A percentile compares a stretch with the other conserved stretches of the same genome.
phyloP scores from a whole-genome alignment of 768 basidiomycete genomes.

The Kwoniella shandongensis region DNA sequence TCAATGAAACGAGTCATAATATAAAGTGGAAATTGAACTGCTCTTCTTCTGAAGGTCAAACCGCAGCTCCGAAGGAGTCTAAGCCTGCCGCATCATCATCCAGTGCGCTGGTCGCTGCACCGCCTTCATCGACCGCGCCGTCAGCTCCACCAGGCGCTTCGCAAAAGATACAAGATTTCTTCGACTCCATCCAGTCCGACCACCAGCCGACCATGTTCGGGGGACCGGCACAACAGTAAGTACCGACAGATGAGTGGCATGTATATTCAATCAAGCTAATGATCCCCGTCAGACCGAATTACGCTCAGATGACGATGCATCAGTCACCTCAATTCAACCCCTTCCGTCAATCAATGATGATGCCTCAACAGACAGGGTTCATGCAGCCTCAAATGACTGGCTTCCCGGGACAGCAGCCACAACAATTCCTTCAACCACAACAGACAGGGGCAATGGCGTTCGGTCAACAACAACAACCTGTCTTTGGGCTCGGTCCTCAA shows the following conservation, averaged over 20 bases:
- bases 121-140: conserved; percentile 30
- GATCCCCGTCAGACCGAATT: conserved; percentile 8
- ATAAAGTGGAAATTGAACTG: no score
- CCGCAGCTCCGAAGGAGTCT: conserved; percentile 8
- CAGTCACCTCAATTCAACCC: conserved; percentile 68
- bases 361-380: conserved; percentile 50
- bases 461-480: conserved; percentile 55
- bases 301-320: conserved; percentile 51
- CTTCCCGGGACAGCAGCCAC: conserved; percentile 54
- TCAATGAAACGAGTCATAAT: no score
- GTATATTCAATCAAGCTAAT: background rate
- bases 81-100: conserved; percentile 34
- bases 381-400: conserved; percentile 52
- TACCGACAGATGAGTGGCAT: conserved; percentile 29
- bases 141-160: conserved; percentile 46
- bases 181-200: conserved; percentile 78
- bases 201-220: conserved; percentile 57
- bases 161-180: conserved; percentile 74
- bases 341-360: conserved; percentile 65
- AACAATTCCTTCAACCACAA: conserved; percentile 57
- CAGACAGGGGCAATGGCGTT: conserved; percentile 58
- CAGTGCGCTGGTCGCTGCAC: conserved; percentile 23
- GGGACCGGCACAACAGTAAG: conserved; percentile 37
- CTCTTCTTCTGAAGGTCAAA: background rate
- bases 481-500: conserved; percentile 52